Percentiles rank a stretch among this genome's conserved stretches.
These are phyloP conservation scores for Physaria fendleri DNA, from an alignment of 345 rosid species.

Conservation along the genomic window DNA sequence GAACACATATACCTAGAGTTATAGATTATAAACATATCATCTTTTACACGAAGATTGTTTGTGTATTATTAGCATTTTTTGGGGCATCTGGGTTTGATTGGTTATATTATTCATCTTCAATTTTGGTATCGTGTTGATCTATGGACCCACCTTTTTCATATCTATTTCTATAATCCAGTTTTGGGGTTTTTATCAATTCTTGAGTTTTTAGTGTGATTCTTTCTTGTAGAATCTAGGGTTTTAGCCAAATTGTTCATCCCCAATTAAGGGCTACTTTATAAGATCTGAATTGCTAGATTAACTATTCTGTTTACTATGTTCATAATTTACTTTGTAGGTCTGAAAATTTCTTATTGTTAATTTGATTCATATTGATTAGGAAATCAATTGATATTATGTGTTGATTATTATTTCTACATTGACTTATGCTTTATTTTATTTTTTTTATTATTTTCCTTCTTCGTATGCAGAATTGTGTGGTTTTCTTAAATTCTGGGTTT, in stretches of 20 bases:
- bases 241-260: slow-evolving; percentile 7
- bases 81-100: slow-evolving; percentile 34
- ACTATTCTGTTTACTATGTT: neutral
- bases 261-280: neutral
- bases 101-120: slow-evolving; percentile 21
- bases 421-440: neutral
- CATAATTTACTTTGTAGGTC: neutral
- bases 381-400: neutral
- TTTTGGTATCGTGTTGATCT: slow-evolving; percentile 23
- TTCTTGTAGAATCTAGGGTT: slow-evolving; percentile 6
- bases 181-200: slow-evolving; percentile 23
- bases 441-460: neutral
- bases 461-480: slow-evolving; percentile 2
- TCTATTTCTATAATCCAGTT: neutral
- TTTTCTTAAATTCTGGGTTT: neutral
- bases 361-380: neutral
- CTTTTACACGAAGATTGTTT: slow-evolving; percentile 5
- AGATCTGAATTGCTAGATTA: slow-evolving; percentile 13
- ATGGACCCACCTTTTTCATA: slow-evolving; percentile 22
- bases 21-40: slow-evolving; percentile 5
- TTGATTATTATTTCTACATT: neutral
- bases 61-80: slow-evolving; percentile 23
- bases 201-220: too few species aligned
- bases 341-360: neutral
- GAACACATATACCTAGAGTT: neutral